These are phyloP conservation scores for Onygena corvina DNA, from an alignment of 2,329 filamentous ascomycete species.

Conservation along the genomic window DNA sequence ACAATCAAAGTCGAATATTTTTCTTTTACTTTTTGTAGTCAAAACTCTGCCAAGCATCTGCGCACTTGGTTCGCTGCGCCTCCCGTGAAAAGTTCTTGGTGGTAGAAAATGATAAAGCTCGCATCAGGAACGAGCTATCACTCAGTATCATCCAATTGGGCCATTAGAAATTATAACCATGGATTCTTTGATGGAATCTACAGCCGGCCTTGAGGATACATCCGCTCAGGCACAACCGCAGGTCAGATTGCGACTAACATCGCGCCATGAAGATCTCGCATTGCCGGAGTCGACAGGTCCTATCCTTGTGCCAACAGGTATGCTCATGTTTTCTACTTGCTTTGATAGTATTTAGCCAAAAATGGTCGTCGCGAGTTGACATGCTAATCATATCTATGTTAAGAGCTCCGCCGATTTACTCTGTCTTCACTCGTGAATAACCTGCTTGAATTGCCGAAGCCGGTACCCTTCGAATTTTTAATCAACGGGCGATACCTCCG, in stretches of 20 bases:
- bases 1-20: too few relatives aligned
- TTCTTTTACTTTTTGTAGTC: too few relatives aligned
- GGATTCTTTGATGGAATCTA: conserved; percentile 11
- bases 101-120: conserved; percentile 5
- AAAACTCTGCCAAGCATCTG: conserved; percentile 18
- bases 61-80: conserved; percentile 23
- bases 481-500: conserved; percentile 87
- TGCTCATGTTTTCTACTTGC: conserved; percentile 14
- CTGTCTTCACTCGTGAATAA: conserved; percentile 54
- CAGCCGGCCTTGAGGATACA: conserved; percentile 15
- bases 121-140: neutral
- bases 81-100: conserved; percentile 7
- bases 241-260: conserved; percentile 44
- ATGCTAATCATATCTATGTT: neutral
- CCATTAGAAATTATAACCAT: neutral
- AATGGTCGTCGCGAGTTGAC: conserved; percentile 14
- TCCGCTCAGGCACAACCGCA: conserved; percentile 30
- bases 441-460: conserved; percentile 44
- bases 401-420: conserved; percentile 45
- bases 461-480: conserved; percentile 67
- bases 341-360: conserved; percentile 3
- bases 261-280: conserved; percentile 42
- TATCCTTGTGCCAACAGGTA: conserved; percentile 48
- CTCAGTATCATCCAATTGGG: neutral
- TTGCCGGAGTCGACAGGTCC: conserved; percentile 44